These are phyloP conservation scores for Gnomoniopsis sp. DNA, from an alignment of 2,329 filamentous ascomycete species.

Conservation along the genomic window DNA sequence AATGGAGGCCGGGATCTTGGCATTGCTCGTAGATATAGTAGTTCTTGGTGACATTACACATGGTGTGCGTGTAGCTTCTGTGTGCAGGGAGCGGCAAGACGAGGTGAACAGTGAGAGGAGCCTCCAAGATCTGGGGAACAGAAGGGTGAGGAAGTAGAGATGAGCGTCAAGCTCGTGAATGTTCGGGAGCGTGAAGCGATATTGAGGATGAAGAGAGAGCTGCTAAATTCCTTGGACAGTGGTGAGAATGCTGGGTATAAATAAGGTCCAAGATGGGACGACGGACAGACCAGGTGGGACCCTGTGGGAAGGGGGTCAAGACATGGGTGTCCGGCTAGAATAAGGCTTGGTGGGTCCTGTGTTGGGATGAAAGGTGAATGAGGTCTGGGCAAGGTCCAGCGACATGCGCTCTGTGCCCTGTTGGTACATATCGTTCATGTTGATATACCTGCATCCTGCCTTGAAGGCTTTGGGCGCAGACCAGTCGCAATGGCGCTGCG, in stretches of 20 bases:
- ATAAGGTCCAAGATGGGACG: slow-evolving; percentile 7
- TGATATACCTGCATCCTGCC: neutral
- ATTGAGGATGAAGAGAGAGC: neutral
- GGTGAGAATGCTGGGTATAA: slow-evolving; percentile 7
- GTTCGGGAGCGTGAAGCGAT: neutral
- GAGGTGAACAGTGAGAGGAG: neutral
- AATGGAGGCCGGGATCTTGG: slow-evolving; percentile 65
- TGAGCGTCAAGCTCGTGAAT: neutral
- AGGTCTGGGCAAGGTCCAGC: neutral
- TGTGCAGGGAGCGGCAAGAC: neutral
- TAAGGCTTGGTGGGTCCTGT: slow-evolving; percentile 6
- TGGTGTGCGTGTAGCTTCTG: slow-evolving; percentile 26
- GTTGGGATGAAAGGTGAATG: slow-evolving; percentile 10
- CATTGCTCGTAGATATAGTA: slow-evolving; percentile 75
- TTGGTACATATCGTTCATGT: neutral
- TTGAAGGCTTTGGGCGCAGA: neutral
- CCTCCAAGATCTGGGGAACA: neutral
- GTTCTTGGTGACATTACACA: slow-evolving; percentile 69
- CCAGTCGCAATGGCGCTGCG: neutral
- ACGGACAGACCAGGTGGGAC: slow-evolving; percentile 1
- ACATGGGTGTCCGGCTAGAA: slow-evolving; percentile 12
- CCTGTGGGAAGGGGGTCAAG: slow-evolving; percentile 1
- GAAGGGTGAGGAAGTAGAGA: neutral
- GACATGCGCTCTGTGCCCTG: neutral
- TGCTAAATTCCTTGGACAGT: neutral